phyloP scores from a whole-genome alignment of 139 green algal genomes.

The Chlorella sp. region DNA sequence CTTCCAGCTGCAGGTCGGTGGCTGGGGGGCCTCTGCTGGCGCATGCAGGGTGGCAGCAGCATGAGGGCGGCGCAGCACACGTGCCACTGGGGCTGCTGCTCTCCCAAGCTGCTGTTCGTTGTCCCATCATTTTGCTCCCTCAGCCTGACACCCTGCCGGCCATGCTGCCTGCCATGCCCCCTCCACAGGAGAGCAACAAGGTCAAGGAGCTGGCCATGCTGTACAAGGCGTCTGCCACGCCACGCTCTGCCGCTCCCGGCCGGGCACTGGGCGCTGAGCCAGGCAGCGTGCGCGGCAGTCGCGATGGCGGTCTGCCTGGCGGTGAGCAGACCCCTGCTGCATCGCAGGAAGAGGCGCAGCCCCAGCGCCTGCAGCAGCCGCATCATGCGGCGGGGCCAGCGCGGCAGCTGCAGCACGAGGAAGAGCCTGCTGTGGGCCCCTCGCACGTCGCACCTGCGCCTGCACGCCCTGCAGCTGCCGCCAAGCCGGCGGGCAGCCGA shows the following conservation, averaged over 20 bases:
- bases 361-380: not conserved
- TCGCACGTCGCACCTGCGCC: not conserved
- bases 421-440: no score
- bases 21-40: no score
- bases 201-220: conserved; percentile 37
- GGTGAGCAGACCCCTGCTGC: not conserved
- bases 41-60: no score
- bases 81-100: no score
- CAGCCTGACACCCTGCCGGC: no score
- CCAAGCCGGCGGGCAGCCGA: not conserved
- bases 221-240: conserved; percentile 23
- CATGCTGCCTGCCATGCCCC: no score
- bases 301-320: not conserved
- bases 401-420: not conserved
- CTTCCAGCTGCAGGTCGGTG: conserved; percentile 9
- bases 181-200: conserved; percentile 23
- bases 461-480: not conserved
- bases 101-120: no score
- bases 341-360: not conserved
- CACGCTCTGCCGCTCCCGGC: not conserved
- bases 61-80: no score
- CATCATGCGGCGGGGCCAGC: not conserved
- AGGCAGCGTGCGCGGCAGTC: not conserved
- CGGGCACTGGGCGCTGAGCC: not conserved
- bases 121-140: no score